phyloP scores from a whole-genome alignment of 108 stramenopile genomes.

The Cyclotella distinguenda region DNA sequence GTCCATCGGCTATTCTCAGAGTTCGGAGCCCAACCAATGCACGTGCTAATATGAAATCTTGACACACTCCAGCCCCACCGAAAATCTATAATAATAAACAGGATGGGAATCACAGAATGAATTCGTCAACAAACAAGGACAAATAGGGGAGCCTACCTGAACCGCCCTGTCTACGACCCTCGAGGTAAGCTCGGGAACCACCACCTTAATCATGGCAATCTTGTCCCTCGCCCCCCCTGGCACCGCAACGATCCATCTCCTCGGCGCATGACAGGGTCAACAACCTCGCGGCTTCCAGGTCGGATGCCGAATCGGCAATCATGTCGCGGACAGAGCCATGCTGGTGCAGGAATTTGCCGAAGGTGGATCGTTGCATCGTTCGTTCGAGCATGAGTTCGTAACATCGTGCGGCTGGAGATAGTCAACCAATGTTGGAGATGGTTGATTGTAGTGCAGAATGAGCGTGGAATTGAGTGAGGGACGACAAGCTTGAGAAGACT shows the following conservation, averaged over 20 bases:
- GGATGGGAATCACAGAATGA: conserved; percentile 10
- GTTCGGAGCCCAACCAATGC: conserved; percentile 82
- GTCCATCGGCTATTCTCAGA: conserved; percentile 94
- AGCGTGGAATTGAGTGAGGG: neutral
- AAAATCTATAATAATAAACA: conserved; percentile 57
- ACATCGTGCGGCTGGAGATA: conserved; percentile 63
- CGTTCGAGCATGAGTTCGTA: conserved; percentile 85
- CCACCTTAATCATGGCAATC: conserved; percentile 88
- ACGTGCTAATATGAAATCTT: conserved; percentile 75
- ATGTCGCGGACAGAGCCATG: conserved; percentile 78
- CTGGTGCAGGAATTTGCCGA: conserved; percentile 77
- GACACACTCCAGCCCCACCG: conserved; percentile 90
- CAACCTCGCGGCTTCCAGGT: conserved; percentile 77
- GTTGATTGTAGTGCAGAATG: neutral
- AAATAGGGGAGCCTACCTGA: conserved; percentile 46
- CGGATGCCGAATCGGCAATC: conserved; percentile 81
- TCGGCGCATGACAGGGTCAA: conserved; percentile 74
- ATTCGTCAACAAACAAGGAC: neutral
- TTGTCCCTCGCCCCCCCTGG: conserved; percentile 57
- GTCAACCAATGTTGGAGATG: neutral
- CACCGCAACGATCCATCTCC: conserved; percentile 68
- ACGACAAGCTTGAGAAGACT: conserved; percentile 7
- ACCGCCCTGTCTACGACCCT: conserved; percentile 90
- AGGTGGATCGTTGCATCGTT: conserved; percentile 64
- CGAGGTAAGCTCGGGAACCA: conserved; percentile 73